A percentile compares a stretch with the other conserved stretches of the same genome.
Evolutionary conservation across 331 rosid genomes (phyloP).

Genomic region (Arachis monticola): DNA sequence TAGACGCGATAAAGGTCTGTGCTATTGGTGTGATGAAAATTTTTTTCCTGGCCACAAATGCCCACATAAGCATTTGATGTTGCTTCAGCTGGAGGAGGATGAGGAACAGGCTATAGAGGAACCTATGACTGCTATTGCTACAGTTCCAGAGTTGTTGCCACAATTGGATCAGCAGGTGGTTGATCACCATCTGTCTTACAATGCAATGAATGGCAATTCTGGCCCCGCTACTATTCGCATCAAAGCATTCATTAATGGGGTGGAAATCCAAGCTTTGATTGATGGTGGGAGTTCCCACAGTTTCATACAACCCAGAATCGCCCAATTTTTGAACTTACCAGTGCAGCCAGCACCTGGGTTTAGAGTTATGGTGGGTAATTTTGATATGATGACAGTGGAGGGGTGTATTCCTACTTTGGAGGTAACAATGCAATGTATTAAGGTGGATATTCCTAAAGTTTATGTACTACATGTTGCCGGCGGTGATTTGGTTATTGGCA

Average conservation of each 20-base stretch:
- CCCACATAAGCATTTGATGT: neutral
- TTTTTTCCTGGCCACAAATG: neutral
- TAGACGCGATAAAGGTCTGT: neutral
- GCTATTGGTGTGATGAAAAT: neutral
- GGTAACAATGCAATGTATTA: neutral
- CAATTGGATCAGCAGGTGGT: neutral
- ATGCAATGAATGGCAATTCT: neutral
- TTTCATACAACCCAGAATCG: neutral
- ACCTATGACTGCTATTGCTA: too few relatives aligned
- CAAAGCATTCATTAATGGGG: neutral
- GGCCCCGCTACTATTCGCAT: too few relatives aligned
- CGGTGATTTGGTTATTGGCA: neutral
- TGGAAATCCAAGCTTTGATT: neutral
- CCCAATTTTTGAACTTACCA: neutral
- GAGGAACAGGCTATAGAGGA: neutral
- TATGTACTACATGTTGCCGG: neutral
- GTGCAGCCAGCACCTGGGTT: neutral
- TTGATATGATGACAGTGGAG: neutral
- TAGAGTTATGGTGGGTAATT: neutral
- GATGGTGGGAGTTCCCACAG: neutral
- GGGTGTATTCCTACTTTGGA: neutral
- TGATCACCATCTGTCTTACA: neutral
- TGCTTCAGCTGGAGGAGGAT: neutral
- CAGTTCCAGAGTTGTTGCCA: neutral
- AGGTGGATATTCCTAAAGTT: neutral